phyloP scores from a whole-genome alignment of 345 rosid genomes.

The Diplotaxis tenuifolia region DNA sequence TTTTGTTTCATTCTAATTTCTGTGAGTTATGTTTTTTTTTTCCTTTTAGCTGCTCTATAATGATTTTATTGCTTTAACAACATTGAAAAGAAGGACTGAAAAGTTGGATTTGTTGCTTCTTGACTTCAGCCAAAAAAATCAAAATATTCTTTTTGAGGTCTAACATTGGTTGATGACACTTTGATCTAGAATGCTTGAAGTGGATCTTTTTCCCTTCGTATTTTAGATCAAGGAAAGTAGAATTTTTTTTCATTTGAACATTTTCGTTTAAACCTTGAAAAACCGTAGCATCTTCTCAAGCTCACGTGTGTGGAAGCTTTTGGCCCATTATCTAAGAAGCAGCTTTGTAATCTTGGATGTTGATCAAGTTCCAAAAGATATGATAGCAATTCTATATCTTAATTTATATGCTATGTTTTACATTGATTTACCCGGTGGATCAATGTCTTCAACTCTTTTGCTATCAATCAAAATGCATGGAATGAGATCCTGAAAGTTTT shows the following conservation, averaged over 20 bases:
- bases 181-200: slow-evolving; percentile 24
- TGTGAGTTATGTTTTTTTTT: background rate
- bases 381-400: too few relatives aligned
- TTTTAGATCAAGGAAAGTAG: slow-evolving; percentile 16
- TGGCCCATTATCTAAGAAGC: slow-evolving; percentile 33
- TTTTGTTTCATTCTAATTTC: background rate
- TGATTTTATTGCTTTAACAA: slow-evolving; percentile 37
- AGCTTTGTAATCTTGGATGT: background rate
- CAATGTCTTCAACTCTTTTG: too few relatives aligned
- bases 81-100: slow-evolving; percentile 19
- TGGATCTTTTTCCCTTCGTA: background rate
- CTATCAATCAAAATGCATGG: too few relatives aligned
- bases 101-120: slow-evolving; percentile 12
- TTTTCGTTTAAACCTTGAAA: slow-evolving; percentile 27
- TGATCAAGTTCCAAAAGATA: too few relatives aligned
- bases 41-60: slow-evolving; percentile 15
- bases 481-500: too few relatives aligned
- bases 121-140: background rate
- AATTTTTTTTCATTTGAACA: too few relatives aligned
- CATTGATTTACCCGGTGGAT: too few relatives aligned
- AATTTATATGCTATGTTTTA: too few relatives aligned
- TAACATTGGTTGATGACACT: slow-evolving; percentile 14
- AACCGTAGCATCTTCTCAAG: background rate
- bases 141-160: background rate
- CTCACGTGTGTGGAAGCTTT: slow-evolving; percentile 19